Percentiles rank a stretch among this genome's conserved stretches.
Evolutionary conservation across 2,329 filamentous ascomycete genomes (phyloP).

Genomic region (Scedosporium dehoogii): DNA sequence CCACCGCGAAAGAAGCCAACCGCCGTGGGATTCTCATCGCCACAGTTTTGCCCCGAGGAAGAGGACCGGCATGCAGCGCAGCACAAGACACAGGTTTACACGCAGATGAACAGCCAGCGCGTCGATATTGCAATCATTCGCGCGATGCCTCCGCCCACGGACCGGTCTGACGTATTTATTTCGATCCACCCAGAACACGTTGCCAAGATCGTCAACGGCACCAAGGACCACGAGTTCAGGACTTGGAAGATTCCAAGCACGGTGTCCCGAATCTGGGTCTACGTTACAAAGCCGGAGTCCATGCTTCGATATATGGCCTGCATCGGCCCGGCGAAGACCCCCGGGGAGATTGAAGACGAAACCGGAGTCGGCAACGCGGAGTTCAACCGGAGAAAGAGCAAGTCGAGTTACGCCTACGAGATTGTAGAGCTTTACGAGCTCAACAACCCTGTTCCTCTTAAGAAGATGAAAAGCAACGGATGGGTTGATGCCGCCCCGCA

Average conservation of each 20-base stretch:
- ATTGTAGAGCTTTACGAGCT: slow-evolving; percentile 50
- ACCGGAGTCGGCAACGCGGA: slow-evolving; percentile 39
- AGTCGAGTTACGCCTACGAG: slow-evolving; percentile 38
- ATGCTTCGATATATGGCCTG: slow-evolving; percentile 50
- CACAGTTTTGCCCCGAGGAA: slow-evolving; percentile 2
- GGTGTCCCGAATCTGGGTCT: slow-evolving; percentile 54
- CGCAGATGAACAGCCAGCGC: slow-evolving; percentile 35
- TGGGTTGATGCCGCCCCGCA: slow-evolving; percentile 42
- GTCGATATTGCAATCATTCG: slow-evolving; percentile 39
- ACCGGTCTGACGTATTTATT: slow-evolving; percentile 44
- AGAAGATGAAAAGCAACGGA: slow-evolving; percentile 42
- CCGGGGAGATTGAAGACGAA: slow-evolving; percentile 34
- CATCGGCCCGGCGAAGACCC: slow-evolving; percentile 34
- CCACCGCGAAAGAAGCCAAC: not conserved
- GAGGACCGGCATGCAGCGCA: not conserved
- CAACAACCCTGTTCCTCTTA: slow-evolving; percentile 45
- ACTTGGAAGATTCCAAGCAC: slow-evolving; percentile 43
- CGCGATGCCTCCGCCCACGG: slow-evolving; percentile 35
- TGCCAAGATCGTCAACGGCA: slow-evolving; percentile 36
- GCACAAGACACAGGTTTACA: slow-evolving; percentile 19
- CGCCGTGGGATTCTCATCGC: not conserved
- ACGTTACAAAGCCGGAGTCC: slow-evolving; percentile 34
- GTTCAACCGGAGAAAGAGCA: slow-evolving; percentile 29
- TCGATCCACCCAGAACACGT: slow-evolving; percentile 37
- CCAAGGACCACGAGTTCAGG: slow-evolving; percentile 45